Conservation (phyloP, 139 green algal genomes). For the Zygnema circumcarinatum region DNA sequence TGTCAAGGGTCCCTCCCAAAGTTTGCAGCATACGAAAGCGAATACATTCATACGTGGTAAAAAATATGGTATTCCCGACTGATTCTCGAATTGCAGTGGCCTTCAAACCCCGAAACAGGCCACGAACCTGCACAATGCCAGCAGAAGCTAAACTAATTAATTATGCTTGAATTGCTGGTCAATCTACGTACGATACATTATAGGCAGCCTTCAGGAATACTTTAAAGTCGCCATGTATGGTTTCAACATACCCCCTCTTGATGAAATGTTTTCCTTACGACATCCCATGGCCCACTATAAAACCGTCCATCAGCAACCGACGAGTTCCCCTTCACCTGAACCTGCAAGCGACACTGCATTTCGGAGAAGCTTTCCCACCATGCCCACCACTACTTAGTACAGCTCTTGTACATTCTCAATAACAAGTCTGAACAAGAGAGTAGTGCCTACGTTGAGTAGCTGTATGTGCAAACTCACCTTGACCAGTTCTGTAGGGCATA, state of each 20-base stretch:
- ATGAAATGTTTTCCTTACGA: slow-evolving; percentile 35
- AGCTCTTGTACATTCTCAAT: too few relatives aligned
- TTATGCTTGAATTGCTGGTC: too few relatives aligned
- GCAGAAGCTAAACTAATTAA: too few relatives aligned
- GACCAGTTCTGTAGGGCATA: slow-evolving; percentile 60
- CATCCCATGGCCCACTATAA: slow-evolving; percentile 54
- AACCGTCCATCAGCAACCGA: neutral
- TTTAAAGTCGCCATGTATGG: too few relatives aligned
- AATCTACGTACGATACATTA: too few relatives aligned
- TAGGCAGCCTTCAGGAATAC: too few relatives aligned
- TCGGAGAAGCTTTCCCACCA: too few relatives aligned
- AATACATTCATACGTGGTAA: slow-evolving; percentile 40
- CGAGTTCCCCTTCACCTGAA: slow-evolving; percentile 36
- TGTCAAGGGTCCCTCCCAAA: neutral
- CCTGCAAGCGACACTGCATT: slow-evolving; percentile 49
- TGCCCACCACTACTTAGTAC: too few relatives aligned
- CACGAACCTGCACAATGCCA: slow-evolving; percentile 40
- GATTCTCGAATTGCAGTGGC: slow-evolving; percentile 45
- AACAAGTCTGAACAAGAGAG: too few relatives aligned
- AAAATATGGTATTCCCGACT: slow-evolving; percentile 53
- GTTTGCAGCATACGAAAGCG: slow-evolving; percentile 13
- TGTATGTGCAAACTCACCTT: slow-evolving; percentile 60
- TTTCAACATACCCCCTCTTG: slow-evolving; percentile 48
- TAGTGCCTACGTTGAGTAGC: too few relatives aligned
- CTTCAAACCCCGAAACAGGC: slow-evolving; percentile 44